These are phyloP conservation scores for Rhexocercosporidium sp. DNA, from an alignment of 2,329 filamentous ascomycete genomes.

Conservation along the genomic window DNA sequence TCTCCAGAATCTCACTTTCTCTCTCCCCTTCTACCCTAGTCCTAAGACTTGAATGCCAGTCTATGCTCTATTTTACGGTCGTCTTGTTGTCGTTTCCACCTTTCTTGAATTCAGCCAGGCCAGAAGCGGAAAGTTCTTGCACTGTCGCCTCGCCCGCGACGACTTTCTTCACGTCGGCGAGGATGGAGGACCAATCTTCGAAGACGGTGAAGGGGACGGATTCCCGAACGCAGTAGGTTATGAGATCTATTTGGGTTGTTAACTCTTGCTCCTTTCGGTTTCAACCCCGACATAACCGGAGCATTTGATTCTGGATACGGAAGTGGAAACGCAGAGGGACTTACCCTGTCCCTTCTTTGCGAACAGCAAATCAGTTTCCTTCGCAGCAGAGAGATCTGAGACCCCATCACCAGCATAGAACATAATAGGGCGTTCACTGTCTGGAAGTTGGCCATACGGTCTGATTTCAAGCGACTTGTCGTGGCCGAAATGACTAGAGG, in stretches of 20 bases:
- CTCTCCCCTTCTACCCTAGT: not conserved
- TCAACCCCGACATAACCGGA: not conserved
- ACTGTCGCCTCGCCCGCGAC: slow-evolving; percentile 73
- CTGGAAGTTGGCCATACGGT: slow-evolving; percentile 78
- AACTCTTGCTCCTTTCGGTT: not conserved
- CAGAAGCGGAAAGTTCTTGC: slow-evolving; percentile 65
- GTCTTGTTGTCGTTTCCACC: slow-evolving; percentile 15
- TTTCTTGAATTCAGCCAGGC: slow-evolving; percentile 37
- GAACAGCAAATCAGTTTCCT: slow-evolving; percentile 91
- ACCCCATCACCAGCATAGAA: slow-evolving; percentile 97
- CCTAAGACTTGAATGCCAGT: not conserved
- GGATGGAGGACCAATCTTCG: slow-evolving; percentile 81
- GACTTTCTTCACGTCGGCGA: slow-evolving; percentile 77
- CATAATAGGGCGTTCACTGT: slow-evolving; percentile 73
- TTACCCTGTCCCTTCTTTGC: slow-evolving; percentile 87
- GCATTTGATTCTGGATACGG: not conserved
- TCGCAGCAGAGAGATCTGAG: slow-evolving; percentile 87
- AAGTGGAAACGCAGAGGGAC: slow-evolving; percentile 37
- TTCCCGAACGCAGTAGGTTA: slow-evolving; percentile 84
- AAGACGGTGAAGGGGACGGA: slow-evolving; percentile 89
- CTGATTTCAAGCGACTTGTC: slow-evolving; percentile 94
- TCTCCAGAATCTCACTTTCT: too few relatives aligned
- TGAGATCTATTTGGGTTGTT: slow-evolving; percentile 66
- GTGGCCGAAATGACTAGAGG: slow-evolving; percentile 73
- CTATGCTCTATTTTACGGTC: slow-evolving; percentile 13